phyloP scores from a whole-genome alignment of 768 basidiomycete genomes.

The Russula sp. region DNA sequence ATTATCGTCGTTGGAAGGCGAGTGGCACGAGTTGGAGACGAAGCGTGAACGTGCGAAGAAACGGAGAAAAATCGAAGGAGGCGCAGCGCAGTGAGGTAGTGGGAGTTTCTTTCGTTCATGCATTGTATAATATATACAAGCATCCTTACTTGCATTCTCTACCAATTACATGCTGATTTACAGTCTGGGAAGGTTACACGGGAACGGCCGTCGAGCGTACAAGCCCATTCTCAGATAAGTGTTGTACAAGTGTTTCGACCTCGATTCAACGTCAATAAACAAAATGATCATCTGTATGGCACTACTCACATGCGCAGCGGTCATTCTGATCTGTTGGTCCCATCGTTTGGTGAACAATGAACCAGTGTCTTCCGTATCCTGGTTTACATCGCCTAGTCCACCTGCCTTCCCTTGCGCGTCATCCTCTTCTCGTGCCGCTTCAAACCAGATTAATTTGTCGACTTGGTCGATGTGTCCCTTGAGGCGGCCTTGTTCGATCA shows the following conservation, averaged over 20 bases:
- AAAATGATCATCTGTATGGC: constrained; percentile 14
- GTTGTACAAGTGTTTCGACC: constrained; percentile 88
- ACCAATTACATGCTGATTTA: constrained; percentile 20
- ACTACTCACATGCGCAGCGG: constrained; percentile 73
- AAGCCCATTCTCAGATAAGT: constrained; percentile 70
- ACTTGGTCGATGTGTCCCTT: constrained; percentile 96
- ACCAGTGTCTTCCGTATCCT: constrained; percentile 83
- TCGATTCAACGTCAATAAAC: constrained; percentile 35
- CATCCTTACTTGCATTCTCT: constrained; percentile 28
- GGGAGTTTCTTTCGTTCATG: constrained; percentile 30
- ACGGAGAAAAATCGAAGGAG: constrained; percentile 58
- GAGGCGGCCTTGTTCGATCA: constrained; percentile 97
- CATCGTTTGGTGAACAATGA: constrained; percentile 91
- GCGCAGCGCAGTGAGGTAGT: constrained; percentile 24
- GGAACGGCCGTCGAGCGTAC: constrained; percentile 41
- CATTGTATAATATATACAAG: constrained; percentile 35
- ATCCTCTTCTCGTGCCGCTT: constrained; percentile 81
- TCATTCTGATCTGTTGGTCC: constrained; percentile 91
- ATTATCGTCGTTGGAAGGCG: constrained; percentile 82
- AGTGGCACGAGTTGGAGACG: constrained; percentile 97
- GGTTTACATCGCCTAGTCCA: constrained; percentile 83
- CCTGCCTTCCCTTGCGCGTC: constrained; percentile 94
- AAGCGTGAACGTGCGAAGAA: constrained; percentile 88
- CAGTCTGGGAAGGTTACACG: constrained; percentile 15
- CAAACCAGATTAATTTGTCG: constrained; percentile 91